Evolutionary conservation across 441 rosid genomes (phyloP).

Genomic region (Macaranga tanarius): DNA sequence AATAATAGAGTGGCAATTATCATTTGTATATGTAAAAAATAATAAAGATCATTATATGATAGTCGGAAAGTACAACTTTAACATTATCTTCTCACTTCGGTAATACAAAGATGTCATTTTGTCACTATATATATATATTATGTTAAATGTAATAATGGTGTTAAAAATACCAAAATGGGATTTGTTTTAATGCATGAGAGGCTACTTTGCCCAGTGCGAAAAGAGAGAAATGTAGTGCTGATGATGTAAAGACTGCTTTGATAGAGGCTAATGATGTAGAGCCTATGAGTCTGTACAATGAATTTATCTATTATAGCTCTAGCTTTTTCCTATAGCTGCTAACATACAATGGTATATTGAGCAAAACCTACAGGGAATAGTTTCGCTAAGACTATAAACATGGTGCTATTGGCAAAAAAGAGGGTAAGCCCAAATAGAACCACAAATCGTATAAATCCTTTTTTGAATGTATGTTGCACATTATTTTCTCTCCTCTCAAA

Average conservation of each 20-base stretch:
- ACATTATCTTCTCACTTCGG: conserved; percentile 59
- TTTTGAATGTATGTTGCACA: no score
- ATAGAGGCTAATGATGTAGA: conserved; percentile 59
- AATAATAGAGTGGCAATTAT: conserved; percentile 52
- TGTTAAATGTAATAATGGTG: not conserved
- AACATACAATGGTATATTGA: no score
- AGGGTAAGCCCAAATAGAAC: no score
- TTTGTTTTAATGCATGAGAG: conserved; percentile 43
- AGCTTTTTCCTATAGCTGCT: no score
- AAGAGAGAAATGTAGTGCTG: conserved; percentile 54
- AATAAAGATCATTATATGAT: conserved; percentile 48
- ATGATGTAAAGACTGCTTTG: conserved; percentile 56
- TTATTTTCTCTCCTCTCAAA: no score
- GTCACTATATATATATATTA: no score
- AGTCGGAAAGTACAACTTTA: conserved; percentile 63
- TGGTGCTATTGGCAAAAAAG: no score
- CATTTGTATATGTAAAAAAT: conserved; percentile 54
- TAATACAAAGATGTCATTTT: conserved; percentile 15
- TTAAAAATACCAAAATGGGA: not conserved
- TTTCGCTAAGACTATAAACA: no score
- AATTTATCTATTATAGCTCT: no score
- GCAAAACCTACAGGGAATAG: no score
- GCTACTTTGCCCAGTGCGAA: conserved; percentile 77
- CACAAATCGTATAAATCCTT: no score
- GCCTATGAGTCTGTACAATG: no score